phyloP scores from a whole-genome alignment of 1,284 basidiomycete species.

The Irpex sp. region DNA sequence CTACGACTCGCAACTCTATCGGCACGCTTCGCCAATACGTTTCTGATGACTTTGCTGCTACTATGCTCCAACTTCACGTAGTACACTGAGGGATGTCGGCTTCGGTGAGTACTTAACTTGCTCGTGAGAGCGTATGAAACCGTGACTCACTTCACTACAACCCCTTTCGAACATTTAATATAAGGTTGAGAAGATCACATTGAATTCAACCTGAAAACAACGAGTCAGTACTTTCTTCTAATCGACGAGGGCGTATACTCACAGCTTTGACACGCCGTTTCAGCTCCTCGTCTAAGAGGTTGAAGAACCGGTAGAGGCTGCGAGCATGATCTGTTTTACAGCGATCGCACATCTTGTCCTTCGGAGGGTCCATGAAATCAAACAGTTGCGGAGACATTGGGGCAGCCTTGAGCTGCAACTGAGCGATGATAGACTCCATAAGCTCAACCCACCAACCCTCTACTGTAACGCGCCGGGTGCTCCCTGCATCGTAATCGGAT shows the following conservation, averaged over 20 bases:
- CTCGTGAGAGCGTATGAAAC: no score
- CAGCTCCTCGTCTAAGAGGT: not conserved
- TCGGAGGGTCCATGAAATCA: not conserved
- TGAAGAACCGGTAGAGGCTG: not conserved
- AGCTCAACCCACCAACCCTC: no score
- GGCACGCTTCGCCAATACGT: no score
- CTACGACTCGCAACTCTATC: no score
- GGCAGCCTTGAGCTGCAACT: no score
- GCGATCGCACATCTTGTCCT: not conserved
- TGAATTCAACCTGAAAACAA: not conserved
- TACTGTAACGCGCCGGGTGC: not conserved
- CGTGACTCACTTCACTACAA: no score
- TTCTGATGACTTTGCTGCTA: no score
- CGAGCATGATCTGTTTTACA: not conserved
- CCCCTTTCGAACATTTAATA: not conserved
- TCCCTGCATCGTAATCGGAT: not conserved
- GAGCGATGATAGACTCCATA: no score
- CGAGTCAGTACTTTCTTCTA: not conserved
- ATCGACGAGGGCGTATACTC: not conserved
- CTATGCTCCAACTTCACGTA: no score
- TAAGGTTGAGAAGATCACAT: not conserved
- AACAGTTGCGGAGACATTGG: not conserved
- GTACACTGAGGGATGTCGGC: no score
- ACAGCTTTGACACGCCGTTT: not conserved
- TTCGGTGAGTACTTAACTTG: no score